Percentiles rank a stretch among this genome's conserved stretches.
Evolutionary conservation across 805 yeast genomes (phyloP).

Genomic region (Wickerhamomyces tratensis): DNA sequence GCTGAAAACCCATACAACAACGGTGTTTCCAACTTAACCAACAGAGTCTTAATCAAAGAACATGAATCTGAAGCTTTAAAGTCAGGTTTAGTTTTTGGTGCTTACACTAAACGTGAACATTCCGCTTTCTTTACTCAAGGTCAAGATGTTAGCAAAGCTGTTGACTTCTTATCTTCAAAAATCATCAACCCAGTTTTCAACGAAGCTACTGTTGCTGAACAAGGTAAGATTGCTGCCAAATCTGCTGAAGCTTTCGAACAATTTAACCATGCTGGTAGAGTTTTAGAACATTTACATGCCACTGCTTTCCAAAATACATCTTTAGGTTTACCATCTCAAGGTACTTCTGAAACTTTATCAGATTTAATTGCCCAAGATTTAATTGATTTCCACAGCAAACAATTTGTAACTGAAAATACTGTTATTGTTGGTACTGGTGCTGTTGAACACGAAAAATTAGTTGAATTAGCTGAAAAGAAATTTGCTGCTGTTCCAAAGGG

Average conservation of each 20-base stretch:
- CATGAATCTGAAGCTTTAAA: conserved; percentile 25
- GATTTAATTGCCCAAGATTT: conserved; percentile 53
- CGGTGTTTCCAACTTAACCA: conserved; percentile 64
- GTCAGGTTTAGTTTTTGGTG: conserved; percentile 47
- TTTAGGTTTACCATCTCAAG: conserved; percentile 64
- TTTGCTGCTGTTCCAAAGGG: conserved; percentile 41
- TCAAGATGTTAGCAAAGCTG: conserved; percentile 44
- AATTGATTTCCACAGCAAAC: conserved; percentile 40
- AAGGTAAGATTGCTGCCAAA: conserved; percentile 35
- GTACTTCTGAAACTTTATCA: conserved; percentile 58
- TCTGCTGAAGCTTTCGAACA: conserved; percentile 47
- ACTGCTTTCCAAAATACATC: conserved; percentile 86
- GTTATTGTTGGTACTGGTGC: conserved; percentile 69
- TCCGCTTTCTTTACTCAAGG: conserved; percentile 52
- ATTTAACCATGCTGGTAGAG: conserved; percentile 41
- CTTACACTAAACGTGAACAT: conserved; percentile 51
- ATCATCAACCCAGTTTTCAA: conserved; percentile 26
- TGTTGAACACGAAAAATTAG: conserved; percentile 58
- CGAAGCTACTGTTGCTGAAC: conserved; percentile 36
- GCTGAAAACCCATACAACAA: conserved; percentile 74
- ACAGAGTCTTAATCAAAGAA: conserved; percentile 35
- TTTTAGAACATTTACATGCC: conserved; percentile 67
- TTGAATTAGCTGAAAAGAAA: conserved; percentile 49
- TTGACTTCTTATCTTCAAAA: conserved; percentile 37
- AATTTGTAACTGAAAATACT: conserved; percentile 52